These are phyloP conservation scores for Gossypium anomalum DNA, from an alignment of 345 rosid species.

Conservation along the genomic window DNA sequence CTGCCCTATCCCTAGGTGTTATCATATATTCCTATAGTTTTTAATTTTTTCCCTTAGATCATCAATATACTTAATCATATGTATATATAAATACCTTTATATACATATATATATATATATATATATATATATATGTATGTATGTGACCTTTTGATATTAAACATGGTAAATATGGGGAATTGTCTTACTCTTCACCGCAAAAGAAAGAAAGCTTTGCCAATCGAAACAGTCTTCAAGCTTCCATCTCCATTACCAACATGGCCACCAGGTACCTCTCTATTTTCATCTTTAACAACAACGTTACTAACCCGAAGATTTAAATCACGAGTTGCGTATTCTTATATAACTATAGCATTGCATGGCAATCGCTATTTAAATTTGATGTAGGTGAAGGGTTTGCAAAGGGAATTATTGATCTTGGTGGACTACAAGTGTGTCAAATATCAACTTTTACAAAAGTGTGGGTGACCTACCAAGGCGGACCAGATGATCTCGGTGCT, in stretches of 20 bases:
- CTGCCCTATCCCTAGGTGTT: not conserved
- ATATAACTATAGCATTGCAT: too few species aligned
- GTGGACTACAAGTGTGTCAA: conserved; percentile 57
- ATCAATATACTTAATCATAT: too few species aligned
- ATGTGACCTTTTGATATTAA: too few species aligned
- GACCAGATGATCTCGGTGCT: conserved; percentile 63
- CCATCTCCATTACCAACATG: not conserved
- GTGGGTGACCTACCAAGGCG: conserved; percentile 59
- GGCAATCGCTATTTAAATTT: too few species aligned
- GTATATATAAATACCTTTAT: too few species aligned
- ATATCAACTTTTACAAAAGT: conserved; percentile 39
- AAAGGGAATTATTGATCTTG: conserved; percentile 48
- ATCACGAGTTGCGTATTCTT: too few species aligned
- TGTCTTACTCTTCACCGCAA: not conserved
- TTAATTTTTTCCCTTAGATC: not conserved
- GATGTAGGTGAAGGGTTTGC: conserved; percentile 55
- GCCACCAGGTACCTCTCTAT: not conserved
- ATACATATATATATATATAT: not conserved
- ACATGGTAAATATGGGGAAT: not conserved
- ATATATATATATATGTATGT: not conserved
- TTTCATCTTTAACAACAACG: not conserved
- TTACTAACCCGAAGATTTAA: not conserved
- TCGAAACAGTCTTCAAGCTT: not conserved
- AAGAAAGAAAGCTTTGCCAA: not conserved
- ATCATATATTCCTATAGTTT: not conserved